Conservation (phyloP, 768 basidiomycete species). For the Podaxis sp. region DNA sequence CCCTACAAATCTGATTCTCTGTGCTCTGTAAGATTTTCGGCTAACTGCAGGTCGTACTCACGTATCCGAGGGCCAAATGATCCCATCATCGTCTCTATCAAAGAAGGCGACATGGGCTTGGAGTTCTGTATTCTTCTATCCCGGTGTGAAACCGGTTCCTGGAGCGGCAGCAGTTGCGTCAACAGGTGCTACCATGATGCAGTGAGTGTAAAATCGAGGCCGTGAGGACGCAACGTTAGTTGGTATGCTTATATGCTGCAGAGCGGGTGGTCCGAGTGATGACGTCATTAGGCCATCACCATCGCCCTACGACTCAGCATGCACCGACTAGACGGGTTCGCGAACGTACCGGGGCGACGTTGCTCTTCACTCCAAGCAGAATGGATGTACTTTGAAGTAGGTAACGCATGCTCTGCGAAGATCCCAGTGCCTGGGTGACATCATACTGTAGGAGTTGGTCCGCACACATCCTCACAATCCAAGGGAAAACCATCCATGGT, state of each 20-base stretch:
- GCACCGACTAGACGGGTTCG: not conserved
- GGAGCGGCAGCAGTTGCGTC: slow-evolving; percentile 25
- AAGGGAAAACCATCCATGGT: too few relatives aligned
- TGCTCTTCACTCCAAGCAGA: not conserved
- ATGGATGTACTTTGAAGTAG: too few relatives aligned
- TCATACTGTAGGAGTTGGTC: too few relatives aligned
- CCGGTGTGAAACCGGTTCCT: slow-evolving; percentile 24
- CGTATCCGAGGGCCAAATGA: slow-evolving; percentile 45
- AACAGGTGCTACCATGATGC: slow-evolving; percentile 29
- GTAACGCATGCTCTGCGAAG: too few relatives aligned
- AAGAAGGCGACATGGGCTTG: slow-evolving; percentile 43
- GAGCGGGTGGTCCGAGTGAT: not conserved
- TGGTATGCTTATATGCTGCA: not conserved
- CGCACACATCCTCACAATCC: too few relatives aligned
- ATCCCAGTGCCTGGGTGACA: too few relatives aligned
- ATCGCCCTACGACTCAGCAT: not conserved
- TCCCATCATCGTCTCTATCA: slow-evolving; percentile 38
- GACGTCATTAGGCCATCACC: not conserved
- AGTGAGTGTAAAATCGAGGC: not conserved
- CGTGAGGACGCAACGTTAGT: not conserved
- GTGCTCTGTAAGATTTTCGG: not conserved
- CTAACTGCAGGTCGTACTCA: slow-evolving; percentile 17
- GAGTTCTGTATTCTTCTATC: slow-evolving; percentile 30
- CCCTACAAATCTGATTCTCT: slow-evolving; percentile 27
- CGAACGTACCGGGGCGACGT: not conserved